Conservation (phyloP, 306 rosid species). For the apple (Malus domestica) region DNA sequence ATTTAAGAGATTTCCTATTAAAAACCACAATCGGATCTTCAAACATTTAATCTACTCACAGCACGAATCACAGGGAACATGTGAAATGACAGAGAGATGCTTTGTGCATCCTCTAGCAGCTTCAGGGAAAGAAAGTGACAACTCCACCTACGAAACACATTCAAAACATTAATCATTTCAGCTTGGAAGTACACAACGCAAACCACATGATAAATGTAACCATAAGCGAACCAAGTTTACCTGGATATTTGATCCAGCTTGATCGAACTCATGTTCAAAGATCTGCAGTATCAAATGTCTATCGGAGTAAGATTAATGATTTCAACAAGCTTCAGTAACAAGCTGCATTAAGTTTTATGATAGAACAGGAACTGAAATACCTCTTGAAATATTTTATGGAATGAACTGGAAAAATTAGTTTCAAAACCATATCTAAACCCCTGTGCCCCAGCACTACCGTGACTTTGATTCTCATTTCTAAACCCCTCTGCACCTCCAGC, state of each 20-base stretch:
- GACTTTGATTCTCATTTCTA: conserved; percentile 8
- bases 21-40: neutral
- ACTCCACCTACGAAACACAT: conserved; percentile 49
- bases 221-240: conserved; percentile 29
- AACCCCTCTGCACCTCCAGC: conserved; percentile 28
- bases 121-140: conserved; percentile 70
- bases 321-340: neutral
- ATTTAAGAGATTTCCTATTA: neutral
- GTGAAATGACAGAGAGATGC: conserved; percentile 57
- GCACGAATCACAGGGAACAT: conserved; percentile 75
- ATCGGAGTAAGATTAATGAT: neutral
- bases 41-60: conserved; percentile 44
- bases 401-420: conserved; percentile 77
- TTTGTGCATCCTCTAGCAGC: conserved; percentile 83
- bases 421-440: conserved; percentile 52
- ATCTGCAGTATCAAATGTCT: conserved; percentile 44
- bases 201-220: conserved; percentile 11
- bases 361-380: conserved; percentile 25
- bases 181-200: conserved; percentile 15
- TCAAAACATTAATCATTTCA: conserved; percentile 10
- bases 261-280: conserved; percentile 63
- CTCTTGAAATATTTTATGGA: conserved; percentile 87
- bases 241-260: conserved; percentile 65
- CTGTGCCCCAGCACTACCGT: conserved; percentile 24
- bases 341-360: neutral